Conservation (phyloP, 2,329 filamentous ascomycete genomes). For the Trichophyton schoenleinii region DNA sequence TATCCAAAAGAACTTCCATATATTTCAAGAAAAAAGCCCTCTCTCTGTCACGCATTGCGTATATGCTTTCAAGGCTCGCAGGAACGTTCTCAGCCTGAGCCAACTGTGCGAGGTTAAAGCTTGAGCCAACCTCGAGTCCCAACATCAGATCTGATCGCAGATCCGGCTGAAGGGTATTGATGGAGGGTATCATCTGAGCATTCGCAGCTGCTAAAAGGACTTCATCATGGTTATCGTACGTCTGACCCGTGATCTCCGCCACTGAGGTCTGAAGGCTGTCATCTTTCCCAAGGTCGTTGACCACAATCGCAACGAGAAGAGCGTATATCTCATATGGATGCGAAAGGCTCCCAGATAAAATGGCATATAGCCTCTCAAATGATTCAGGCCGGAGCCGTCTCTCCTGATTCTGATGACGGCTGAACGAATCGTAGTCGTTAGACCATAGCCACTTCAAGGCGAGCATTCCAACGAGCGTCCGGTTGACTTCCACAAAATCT, state of each 20-base stretch:
- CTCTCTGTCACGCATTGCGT: slow-evolving; percentile 16
- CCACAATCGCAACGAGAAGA: slow-evolving; percentile 1
- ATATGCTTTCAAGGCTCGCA: slow-evolving; percentile 20
- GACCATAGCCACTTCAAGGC: slow-evolving; percentile 27
- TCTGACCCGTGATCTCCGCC: background rate
- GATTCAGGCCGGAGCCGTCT: background rate
- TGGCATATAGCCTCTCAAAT: background rate
- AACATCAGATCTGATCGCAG: slow-evolving; percentile 19
- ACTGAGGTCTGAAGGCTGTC: background rate
- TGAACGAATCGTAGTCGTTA: slow-evolving; percentile 25
- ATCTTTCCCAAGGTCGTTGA: slow-evolving; percentile 1
- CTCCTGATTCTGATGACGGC: slow-evolving; percentile 7
- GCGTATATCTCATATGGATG: background rate
- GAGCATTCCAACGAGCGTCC: slow-evolving; percentile 28
- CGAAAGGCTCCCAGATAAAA: background rate
- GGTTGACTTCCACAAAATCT: slow-evolving; percentile 29
- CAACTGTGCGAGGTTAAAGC: slow-evolving; percentile 29
- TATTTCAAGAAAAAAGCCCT: slow-evolving; percentile 26
- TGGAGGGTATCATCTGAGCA: background rate
- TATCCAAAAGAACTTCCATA: slow-evolving; percentile 22
- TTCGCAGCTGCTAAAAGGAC: slow-evolving; percentile 3
- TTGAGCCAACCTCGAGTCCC: slow-evolving; percentile 25
- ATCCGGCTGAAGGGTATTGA: background rate
- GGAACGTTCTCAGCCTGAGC: slow-evolving; percentile 29
- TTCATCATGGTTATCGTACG: slow-evolving; percentile 1